Conservation (phyloP, 257 asterid species). For the Nyctanthes arbortristis region DNA sequence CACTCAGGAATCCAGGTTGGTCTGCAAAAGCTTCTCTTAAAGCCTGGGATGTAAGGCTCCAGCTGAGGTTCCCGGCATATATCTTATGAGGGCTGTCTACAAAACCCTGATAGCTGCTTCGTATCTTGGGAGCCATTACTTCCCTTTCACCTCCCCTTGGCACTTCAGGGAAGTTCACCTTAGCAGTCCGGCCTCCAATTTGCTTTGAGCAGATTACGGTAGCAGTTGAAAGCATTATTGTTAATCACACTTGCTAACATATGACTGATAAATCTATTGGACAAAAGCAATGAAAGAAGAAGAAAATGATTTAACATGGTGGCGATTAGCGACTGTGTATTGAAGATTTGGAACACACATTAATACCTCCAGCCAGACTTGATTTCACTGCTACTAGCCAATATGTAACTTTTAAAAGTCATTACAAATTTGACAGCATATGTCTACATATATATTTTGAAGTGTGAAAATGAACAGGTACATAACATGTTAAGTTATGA, state of each 20-base stretch:
- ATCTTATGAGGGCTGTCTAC: constrained; percentile 77
- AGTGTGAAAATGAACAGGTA: background rate
- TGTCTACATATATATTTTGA: background rate
- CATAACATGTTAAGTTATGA: background rate
- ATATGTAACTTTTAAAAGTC: background rate
- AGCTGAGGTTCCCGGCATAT: constrained; percentile 82
- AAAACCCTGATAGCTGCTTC: constrained; percentile 68
- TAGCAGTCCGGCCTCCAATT: constrained; percentile 85
- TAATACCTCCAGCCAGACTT: background rate
- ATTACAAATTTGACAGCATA: background rate
- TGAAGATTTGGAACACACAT: background rate
- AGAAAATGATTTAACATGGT: background rate
- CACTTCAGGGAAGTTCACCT: constrained; percentile 94
- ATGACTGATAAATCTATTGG: background rate
- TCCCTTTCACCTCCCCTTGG: constrained; percentile 94
- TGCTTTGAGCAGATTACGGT: constrained; percentile 35
- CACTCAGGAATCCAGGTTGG: constrained; percentile 74
- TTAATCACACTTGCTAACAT: background rate
- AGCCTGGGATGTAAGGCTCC: constrained; percentile 78
- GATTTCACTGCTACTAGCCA: background rate
- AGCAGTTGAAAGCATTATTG: background rate
- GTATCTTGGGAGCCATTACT: constrained; percentile 61
- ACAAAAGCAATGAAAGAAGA: background rate
- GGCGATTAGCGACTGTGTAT: background rate
- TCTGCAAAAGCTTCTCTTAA: constrained; percentile 68